Percentiles rank a stretch among this genome's conserved stretches.
phyloP scores from a whole-genome alignment of 164 flowering plant species.

The Paratinospora sagittata region DNA sequence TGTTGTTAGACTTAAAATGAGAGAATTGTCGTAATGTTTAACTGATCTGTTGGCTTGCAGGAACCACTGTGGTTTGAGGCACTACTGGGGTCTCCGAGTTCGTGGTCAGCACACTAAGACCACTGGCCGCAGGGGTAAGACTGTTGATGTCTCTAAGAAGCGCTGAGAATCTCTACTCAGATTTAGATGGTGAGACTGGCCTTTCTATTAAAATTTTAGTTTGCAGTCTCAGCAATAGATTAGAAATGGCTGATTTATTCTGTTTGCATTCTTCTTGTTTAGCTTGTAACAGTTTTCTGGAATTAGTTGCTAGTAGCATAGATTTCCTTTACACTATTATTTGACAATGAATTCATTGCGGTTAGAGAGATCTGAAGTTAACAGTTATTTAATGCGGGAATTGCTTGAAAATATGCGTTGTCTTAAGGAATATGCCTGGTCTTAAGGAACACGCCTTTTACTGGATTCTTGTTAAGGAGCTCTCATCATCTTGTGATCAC shows the following conservation, averaged over 20 bases:
- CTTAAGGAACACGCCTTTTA: too few relatives aligned
- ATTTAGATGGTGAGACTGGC: neutral
- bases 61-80: slow-evolving; percentile 55
- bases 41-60: slow-evolving; percentile 16
- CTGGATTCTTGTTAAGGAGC: too few relatives aligned
- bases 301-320: too few relatives aligned
- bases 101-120: slow-evolving; percentile 77
- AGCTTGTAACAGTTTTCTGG: too few relatives aligned
- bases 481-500: neutral
- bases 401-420: neutral
- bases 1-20: too few relatives aligned
- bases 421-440: too few relatives aligned
- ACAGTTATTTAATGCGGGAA: neutral
- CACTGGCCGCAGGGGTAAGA: slow-evolving; percentile 64
- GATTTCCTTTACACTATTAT: neutral
- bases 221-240: neutral
- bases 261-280: neutral
- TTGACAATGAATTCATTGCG: neutral
- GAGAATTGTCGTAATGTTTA: neutral
- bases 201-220: neutral
- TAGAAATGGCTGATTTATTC: neutral
- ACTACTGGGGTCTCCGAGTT: slow-evolving; percentile 80
- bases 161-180: slow-evolving; percentile 18
- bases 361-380: neutral
- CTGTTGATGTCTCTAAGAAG: slow-evolving; percentile 77